phyloP scores from a whole-genome alignment of 148 eudicot genomes.

The Silene conica region DNA sequence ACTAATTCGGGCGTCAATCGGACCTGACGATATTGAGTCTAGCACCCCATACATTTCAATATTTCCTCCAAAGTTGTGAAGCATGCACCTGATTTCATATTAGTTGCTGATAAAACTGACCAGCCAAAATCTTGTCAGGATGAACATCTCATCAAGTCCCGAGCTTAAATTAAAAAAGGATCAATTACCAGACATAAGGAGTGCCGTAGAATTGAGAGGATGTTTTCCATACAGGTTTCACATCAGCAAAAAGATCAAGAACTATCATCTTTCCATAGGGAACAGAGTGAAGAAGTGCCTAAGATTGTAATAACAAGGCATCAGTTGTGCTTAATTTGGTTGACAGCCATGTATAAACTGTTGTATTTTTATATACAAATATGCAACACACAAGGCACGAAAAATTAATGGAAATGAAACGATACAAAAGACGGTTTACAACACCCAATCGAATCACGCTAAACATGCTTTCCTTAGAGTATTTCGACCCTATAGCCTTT shows the following conservation, averaged over 20 bases:
- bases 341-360: too few relatives aligned
- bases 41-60: constrained; percentile 96
- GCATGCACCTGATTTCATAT: constrained; percentile 78
- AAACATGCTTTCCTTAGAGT: too few relatives aligned
- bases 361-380: too few relatives aligned
- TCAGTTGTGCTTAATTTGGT: constrained; percentile 11
- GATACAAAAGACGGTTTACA: too few relatives aligned
- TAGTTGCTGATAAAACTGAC: neutral
- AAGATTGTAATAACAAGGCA: constrained; percentile 10
- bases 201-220: constrained; percentile 90
- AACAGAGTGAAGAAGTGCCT: constrained; percentile 98
- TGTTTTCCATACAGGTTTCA: constrained; percentile 79
- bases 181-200: constrained; percentile 77
- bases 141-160: constrained; percentile 11
- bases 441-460: too few relatives aligned
- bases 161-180: constrained; percentile 7
- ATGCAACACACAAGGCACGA: too few relatives aligned
- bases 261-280: constrained; percentile 99
- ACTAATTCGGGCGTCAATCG: constrained; percentile 77
- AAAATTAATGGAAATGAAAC: too few relatives aligned
- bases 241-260: constrained; percentile 99
- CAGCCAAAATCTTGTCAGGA: constrained; percentile 2
- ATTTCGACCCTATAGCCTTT: too few relatives aligned
- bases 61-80: constrained; percentile 98
- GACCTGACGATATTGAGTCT: constrained; percentile 88